Base-by-base conservation (phyloP, 2,329 filamentous ascomycete species). In the Exophiala bonariae region DNA sequence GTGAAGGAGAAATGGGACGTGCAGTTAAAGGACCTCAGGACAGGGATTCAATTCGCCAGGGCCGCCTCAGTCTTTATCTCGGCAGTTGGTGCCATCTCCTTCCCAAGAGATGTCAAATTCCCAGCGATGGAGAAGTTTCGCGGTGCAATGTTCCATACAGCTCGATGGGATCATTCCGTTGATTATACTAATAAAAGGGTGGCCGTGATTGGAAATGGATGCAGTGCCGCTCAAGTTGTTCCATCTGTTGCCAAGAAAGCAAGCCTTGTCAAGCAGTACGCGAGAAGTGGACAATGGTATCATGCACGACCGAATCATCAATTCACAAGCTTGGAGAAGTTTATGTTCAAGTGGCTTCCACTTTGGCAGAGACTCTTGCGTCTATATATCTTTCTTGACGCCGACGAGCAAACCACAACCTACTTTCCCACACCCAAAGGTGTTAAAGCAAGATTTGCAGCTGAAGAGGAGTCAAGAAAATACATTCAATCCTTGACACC, bases 181-280 rank as follows among this genome's bases (percentile, higher is more conserved):
- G 34, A 81, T 47, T 64, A 81, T 13, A 66, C 67, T 6, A 72
- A 72, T 46, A 82, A 81, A 57, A 67, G 81, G 52, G 74, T 82
- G 1, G 66, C 81, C 7, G 74, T 82, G 4, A 61, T 82, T 37
- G 79, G 79, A 3, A 79, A 77, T 2, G 79, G 79, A 11, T 81
- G 79, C 58, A 77, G 72, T 56, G 77, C 78, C 3, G 74, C 76
- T n/a, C 79, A 82, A 52, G 70, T 82, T 19, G 73, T 82, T 3
- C 78, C 79, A 2, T 58, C 63, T 23, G 62, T 82, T 5, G 28
- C n/a, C 28, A n/a, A 31, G 9, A 31, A 31, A 31, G 28, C n/a
- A 9, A 31, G n/a, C 9, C 23, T 22, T 13, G 16, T 32, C 14
- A 4, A 32, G 5, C 38, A 23, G 17, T 32, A 4, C 5, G 7